A percentile compares a stretch with the other conserved stretches of the same genome.
Conservation (phyloP, 2,329 filamentous ascomycete species). For the Hypocreales sp. region DNA sequence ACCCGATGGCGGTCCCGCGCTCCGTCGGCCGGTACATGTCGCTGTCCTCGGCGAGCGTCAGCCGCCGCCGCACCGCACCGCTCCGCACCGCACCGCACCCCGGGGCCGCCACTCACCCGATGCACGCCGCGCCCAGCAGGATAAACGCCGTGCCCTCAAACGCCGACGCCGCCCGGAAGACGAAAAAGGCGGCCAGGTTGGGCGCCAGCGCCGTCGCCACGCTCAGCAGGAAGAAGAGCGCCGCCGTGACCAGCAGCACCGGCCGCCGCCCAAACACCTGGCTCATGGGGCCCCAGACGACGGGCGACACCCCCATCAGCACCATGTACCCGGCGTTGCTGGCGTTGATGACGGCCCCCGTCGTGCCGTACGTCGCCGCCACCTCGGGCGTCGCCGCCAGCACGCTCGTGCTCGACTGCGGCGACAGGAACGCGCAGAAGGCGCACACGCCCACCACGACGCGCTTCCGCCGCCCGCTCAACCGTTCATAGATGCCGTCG, state of each 20-base stretch:
- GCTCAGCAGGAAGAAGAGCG: constrained; percentile 53
- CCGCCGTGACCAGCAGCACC: constrained; percentile 41
- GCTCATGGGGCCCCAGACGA: constrained; percentile 59
- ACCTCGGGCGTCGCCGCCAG: constrained; percentile 63
- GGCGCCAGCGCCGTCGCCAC: constrained; percentile 58
- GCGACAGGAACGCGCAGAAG: constrained; percentile 62
- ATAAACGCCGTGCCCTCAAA: constrained; percentile 64
- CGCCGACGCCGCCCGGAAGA: constrained; percentile 59
- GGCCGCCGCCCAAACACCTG: constrained; percentile 44
- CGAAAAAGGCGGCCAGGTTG: constrained; percentile 54
- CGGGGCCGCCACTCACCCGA: constrained; percentile 30
- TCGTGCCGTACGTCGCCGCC: constrained; percentile 46
- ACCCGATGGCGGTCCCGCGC: constrained; percentile 56
- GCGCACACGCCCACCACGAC: constrained; percentile 54
- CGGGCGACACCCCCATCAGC: constrained; percentile 56
- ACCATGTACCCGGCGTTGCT: constrained; percentile 63
- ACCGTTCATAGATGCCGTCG: constrained; percentile 48
- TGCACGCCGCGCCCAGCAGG: constrained; percentile 53
- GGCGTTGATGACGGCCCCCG: constrained; percentile 53
- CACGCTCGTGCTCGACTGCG: constrained; percentile 59
- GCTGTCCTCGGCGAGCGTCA: constrained; percentile 10
- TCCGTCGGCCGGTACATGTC: constrained; percentile 52
- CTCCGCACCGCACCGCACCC: no score
- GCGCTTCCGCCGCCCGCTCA: constrained; percentile 45
- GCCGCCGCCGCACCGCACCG: no score